Percentiles rank a stretch among this genome's conserved stretches.
Evolutionary conservation across 345 rosid species (phyloP).

Genomic region (Trapa incisa): DNA sequence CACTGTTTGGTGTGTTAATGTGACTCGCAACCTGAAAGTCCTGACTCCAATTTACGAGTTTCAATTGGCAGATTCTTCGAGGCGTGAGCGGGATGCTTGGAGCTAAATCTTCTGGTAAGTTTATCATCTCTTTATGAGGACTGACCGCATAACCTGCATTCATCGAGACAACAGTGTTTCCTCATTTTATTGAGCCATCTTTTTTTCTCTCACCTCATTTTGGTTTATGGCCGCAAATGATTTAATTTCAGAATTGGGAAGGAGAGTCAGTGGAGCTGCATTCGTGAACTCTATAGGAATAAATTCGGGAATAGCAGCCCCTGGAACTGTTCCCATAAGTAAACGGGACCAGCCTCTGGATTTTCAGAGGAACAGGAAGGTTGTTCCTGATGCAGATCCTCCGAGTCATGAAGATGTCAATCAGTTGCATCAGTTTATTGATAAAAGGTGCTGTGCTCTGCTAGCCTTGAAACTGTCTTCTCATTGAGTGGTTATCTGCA

Average conservation of each 20-base stretch:
- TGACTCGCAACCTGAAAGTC: not conserved
- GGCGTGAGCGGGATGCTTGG: slow-evolving; percentile 18
- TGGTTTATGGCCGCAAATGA: slow-evolving; percentile 16
- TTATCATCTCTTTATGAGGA: not conserved
- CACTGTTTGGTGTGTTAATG: not conserved
- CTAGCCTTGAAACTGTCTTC: not conserved
- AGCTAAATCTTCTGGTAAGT: slow-evolving; percentile 26
- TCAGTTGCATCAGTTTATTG: slow-evolving; percentile 45
- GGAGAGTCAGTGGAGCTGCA: slow-evolving; percentile 13
- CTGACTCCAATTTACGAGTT: not conserved
- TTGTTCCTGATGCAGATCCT: slow-evolving; percentile 76
- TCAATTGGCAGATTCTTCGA: slow-evolving; percentile 14
- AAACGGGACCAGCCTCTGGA: slow-evolving; percentile 21
- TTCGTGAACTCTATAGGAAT: slow-evolving; percentile 35
- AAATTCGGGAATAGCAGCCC: slow-evolving; percentile 37
- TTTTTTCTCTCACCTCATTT: not conserved
- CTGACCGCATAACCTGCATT: not conserved
- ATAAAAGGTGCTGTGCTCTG: slow-evolving; percentile 41
- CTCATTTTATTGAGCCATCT: not conserved
- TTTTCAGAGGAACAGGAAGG: slow-evolving; percentile 38
- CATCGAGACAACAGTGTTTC: slow-evolving; percentile 1
- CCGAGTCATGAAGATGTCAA: slow-evolving; percentile 46
- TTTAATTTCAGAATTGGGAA: slow-evolving; percentile 11
- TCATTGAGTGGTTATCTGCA: not conserved
- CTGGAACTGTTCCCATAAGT: slow-evolving; percentile 26